Evolutionary conservation across 495 filamentous ascomycete species (phyloP).

Genomic region (Pyronema omphalodes): DNA sequence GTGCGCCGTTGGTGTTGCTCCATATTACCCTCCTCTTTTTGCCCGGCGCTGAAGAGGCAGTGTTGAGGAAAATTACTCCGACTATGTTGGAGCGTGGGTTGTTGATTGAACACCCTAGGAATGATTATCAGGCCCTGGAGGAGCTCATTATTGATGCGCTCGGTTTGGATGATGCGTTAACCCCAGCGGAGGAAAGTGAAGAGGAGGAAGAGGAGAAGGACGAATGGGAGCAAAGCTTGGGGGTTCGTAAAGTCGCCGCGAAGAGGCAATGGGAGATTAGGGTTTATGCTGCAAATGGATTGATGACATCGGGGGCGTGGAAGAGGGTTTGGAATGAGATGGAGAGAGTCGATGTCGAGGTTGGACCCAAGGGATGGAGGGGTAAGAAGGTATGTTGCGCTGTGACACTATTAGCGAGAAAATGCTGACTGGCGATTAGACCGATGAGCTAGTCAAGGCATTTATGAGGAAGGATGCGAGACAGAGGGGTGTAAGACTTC

Average conservation of each 20-base stretch:
- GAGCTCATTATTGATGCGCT: slow-evolving; percentile 78
- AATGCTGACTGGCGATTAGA: neutral
- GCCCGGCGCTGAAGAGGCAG: slow-evolving; percentile 46
- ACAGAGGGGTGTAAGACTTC: neutral
- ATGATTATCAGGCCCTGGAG: slow-evolving; percentile 80
- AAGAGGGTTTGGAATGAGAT: slow-evolving; percentile 87
- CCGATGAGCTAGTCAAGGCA: neutral
- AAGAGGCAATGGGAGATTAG: slow-evolving; percentile 61
- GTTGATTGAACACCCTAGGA: slow-evolving; percentile 71
- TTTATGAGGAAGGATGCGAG: neutral
- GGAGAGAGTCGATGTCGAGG: slow-evolving; percentile 89
- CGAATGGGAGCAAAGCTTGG: slow-evolving; percentile 20
- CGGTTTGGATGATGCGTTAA: slow-evolving; percentile 48
- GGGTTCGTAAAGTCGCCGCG: slow-evolving; percentile 5
- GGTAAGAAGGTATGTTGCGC: neutral
- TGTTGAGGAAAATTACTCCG: slow-evolving; percentile 45
- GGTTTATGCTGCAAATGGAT: slow-evolving; percentile 80
- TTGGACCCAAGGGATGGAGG: slow-evolving; percentile 41
- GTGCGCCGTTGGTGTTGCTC: slow-evolving; percentile 58
- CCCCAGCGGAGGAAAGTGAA: slow-evolving; percentile 30
- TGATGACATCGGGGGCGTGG: slow-evolving; percentile 87
- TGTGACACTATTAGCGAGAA: neutral
- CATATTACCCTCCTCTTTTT: slow-evolving; percentile 70
- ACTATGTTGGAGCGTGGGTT: slow-evolving; percentile 72
- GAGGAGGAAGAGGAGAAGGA: slow-evolving; percentile 32